Percentiles rank a stretch among this genome's conserved stretches.
phyloP scores from a whole-genome alignment of 2,329 filamentous ascomycete genomes.

The Penicillium janthinellum region DNA sequence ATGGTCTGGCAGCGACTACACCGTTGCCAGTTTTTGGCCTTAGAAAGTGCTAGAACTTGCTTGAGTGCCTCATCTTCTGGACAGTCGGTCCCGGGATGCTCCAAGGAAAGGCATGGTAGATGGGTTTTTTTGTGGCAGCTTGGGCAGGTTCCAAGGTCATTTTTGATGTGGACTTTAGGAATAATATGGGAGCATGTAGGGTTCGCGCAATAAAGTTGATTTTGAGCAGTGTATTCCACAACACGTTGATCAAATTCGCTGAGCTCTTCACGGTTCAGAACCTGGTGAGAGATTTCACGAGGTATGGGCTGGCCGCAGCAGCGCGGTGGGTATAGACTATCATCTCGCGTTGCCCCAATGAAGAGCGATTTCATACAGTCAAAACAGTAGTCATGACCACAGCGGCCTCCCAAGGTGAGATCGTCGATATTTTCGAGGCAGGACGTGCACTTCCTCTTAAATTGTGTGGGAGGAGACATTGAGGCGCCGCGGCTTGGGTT shows the following conservation, averaged over 20 bases:
- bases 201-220: neutral
- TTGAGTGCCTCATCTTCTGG: neutral
- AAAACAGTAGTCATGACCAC: neutral
- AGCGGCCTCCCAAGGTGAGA: neutral
- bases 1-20: neutral
- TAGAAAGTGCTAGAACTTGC: neutral
- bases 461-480: neutral
- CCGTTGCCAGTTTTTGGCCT: neutral
- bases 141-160: neutral
- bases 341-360: neutral
- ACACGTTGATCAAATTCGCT: neutral
- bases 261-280: neutral
- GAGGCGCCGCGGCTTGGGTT: neutral
- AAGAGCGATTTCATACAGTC: neutral
- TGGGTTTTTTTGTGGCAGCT: neutral
- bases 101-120: neutral
- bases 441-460: neutral
- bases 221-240: neutral
- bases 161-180: neutral
- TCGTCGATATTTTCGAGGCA: neutral
- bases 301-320: neutral
- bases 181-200: neutral
- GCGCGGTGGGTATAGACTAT: neutral
- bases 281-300: neutral
- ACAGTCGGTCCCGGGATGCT: neutral